Conservation (phyloP, 2,329 filamentous ascomycete genomes). For the Ophiocordyceps australis region DNA sequence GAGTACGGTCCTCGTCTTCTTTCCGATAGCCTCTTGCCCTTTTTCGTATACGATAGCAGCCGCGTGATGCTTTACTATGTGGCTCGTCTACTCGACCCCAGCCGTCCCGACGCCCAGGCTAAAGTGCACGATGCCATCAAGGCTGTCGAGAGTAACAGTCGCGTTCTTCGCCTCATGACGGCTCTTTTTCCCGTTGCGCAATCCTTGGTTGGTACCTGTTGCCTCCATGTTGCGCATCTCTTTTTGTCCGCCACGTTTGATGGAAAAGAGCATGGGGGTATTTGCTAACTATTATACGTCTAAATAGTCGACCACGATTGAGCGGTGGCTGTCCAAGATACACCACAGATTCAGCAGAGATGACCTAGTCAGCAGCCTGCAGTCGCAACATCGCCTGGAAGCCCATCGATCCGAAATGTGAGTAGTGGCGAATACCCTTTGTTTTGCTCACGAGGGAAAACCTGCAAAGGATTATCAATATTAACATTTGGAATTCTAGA, state of each 20-base stretch:
- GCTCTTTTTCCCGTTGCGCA: slow-evolving; percentile 19
- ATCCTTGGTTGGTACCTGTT: slow-evolving; percentile 13
- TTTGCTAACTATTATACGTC: too few species aligned
- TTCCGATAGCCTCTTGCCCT: slow-evolving; percentile 24
- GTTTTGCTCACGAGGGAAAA: too few species aligned
- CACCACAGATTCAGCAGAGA: slow-evolving; percentile 10
- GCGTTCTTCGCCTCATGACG: slow-evolving; percentile 17
- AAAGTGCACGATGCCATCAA: slow-evolving; percentile 18
- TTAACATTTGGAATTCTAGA: too few species aligned
- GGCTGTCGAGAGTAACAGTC: slow-evolving; percentile 19
- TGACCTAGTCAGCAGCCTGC: slow-evolving; percentile 5
- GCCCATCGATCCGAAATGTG: slow-evolving; percentile 6
- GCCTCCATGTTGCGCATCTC: not conserved
- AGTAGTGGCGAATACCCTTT: too few species aligned
- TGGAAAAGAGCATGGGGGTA: too few species aligned
- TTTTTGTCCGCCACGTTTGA: not conserved
- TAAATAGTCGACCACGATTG: slow-evolving; percentile 18
- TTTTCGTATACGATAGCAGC: slow-evolving; percentile 27
- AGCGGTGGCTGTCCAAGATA: slow-evolving; percentile 19
- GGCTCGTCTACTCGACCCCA: slow-evolving; percentile 20
- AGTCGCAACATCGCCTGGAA: slow-evolving; percentile 7
- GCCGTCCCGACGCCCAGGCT: slow-evolving; percentile 13
- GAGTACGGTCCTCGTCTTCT: slow-evolving; percentile 20
- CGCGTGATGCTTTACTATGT: slow-evolving; percentile 28
- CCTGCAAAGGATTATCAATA: too few species aligned